A percentile compares a stretch with the other conserved stretches of the same genome.
phyloP scores from a whole-genome alignment of 371 early-diverging fungal genomes.

The Capniomyces stellatus region DNA sequence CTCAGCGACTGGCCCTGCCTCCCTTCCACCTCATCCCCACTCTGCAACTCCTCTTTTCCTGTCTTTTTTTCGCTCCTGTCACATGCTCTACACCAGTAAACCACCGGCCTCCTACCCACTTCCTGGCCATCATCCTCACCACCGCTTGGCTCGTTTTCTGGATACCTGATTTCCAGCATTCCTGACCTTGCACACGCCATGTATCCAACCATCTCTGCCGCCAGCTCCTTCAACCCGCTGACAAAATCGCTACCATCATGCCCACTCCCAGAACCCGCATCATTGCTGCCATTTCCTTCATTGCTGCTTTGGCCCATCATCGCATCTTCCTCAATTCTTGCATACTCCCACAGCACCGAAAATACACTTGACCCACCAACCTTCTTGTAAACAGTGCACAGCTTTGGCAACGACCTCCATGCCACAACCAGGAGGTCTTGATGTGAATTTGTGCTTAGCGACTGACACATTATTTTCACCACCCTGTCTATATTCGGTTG shows the following conservation, averaged over 20 bases:
- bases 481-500: neutral
- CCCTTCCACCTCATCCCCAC: neutral
- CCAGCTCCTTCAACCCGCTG: neutral
- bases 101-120: neutral
- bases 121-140: too few relatives aligned
- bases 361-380: neutral
- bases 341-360: neutral
- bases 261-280: too few relatives aligned
- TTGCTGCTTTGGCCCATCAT: neutral
- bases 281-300: neutral
- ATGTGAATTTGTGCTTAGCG: neutral
- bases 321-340: neutral
- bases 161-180: neutral
- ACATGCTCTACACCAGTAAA: neutral
- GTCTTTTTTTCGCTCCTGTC: neutral
- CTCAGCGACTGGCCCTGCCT: constrained; percentile 10
- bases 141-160: neutral
- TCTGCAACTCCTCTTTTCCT: neutral
- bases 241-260: too few relatives aligned
- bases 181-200: neutral
- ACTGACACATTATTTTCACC: neutral
- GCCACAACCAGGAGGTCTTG: neutral
- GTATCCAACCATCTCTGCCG: neutral
- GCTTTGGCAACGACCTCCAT: neutral
- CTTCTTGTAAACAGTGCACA: neutral